Percentiles rank a stretch among this genome's conserved stretches.
These are phyloP conservation scores for Groenewaldozyma auringiensis DNA, from an alignment of 1,139 yeast genomes.

Conservation along the genomic window DNA sequence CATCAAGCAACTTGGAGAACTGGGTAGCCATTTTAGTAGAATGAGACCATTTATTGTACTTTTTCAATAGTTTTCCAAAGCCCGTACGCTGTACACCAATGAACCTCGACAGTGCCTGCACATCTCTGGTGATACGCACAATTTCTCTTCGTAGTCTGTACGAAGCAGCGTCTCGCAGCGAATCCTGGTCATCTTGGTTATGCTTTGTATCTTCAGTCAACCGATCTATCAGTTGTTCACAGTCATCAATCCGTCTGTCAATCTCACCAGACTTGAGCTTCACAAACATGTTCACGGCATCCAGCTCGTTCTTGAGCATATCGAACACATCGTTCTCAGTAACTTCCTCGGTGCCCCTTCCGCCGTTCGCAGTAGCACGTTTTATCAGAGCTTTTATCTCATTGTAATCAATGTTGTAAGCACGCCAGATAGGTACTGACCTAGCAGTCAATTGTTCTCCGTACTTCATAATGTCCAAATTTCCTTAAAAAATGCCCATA, in stretches of 20 bases:
- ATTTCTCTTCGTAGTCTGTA: constrained; percentile 30
- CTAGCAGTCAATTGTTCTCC: constrained; percentile 67
- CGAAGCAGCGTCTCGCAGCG: constrained; percentile 21
- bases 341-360: constrained; percentile 9
- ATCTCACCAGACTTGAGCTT: constrained; percentile 59
- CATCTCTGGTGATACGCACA: constrained; percentile 46
- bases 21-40: constrained; percentile 27
- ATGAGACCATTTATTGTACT: constrained; percentile 58
- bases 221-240: constrained; percentile 34
- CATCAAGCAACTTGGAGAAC: constrained; percentile 31
- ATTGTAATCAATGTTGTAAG: constrained; percentile 75
- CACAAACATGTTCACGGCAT: constrained; percentile 44
- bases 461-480: constrained; percentile 55
- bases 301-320: constrained; percentile 30
- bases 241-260: constrained; percentile 35
- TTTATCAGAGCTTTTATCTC: constrained; percentile 59
- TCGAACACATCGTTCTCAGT: constrained; percentile 17
- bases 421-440: constrained; percentile 84
- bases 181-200: constrained; percentile 13
- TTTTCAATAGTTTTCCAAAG: constrained; percentile 69
- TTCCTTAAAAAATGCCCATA: no score
- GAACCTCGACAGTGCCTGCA: constrained; percentile 67
- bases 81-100: constrained; percentile 77
- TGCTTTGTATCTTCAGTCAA: constrained; percentile 18
- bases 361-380: constrained; percentile 35